Conservation (phyloP, 352 stramenopile genomes). For the Aphanomyces euteiches region DNA sequence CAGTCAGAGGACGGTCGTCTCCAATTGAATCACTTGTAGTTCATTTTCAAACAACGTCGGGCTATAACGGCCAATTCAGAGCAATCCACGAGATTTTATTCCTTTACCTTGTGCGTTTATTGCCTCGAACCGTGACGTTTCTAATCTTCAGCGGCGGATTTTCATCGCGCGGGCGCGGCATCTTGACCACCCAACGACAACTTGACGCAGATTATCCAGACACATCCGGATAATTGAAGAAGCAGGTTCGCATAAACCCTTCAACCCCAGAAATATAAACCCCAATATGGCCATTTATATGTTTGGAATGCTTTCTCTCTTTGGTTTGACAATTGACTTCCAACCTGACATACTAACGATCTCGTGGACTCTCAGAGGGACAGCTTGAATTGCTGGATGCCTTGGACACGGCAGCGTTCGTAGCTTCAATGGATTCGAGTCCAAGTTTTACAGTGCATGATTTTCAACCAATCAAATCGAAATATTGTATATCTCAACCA, state of each 20-base stretch:
- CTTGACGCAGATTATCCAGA: no score
- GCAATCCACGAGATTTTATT: background rate
- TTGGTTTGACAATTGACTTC: no score
- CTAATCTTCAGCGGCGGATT: conserved; percentile 73
- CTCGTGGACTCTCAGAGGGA: no score
- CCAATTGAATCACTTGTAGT: conserved; percentile 47
- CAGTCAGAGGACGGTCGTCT: background rate
- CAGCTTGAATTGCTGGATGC: no score
- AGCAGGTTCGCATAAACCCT: background rate
- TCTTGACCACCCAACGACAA: background rate
- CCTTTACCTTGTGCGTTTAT: conserved; percentile 78
- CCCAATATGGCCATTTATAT: no score
- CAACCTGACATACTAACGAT: no score
- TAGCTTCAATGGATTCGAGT: no score
- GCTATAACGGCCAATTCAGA: conserved; percentile 35
- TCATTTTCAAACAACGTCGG: conserved; percentile 83
- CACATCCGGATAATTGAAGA: background rate
- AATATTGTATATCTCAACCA: no score
- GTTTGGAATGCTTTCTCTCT: no score
- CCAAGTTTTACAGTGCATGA: no score
- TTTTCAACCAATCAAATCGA: no score
- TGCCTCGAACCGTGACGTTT: conserved; percentile 85
- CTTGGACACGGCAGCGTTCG: no score
- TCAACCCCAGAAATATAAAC: background rate
- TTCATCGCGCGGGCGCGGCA: conserved; percentile 18